phyloP scores from a whole-genome alignment of 129 eudicot species.

The Saussurea involucrata region DNA sequence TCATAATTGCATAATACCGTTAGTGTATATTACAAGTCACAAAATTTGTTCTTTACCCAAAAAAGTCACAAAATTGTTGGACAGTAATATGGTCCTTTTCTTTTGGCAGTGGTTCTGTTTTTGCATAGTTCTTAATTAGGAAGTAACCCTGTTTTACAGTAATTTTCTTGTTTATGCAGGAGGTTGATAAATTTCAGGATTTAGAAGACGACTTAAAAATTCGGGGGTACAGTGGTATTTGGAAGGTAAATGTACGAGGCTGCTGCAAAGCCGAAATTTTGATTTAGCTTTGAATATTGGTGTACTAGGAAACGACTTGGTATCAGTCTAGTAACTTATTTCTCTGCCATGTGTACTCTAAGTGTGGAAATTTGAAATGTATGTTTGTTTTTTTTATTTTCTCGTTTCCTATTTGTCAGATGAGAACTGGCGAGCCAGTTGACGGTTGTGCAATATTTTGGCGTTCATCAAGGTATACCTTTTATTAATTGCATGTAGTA shows the following conservation, averaged over 20 bases:
- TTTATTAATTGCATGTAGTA: conserved; percentile 4
- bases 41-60: neutral
- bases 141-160: conserved; percentile 4
- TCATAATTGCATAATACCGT: neutral
- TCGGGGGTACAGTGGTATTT: conserved; percentile 80
- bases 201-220: conserved; percentile 59
- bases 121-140: neutral
- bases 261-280: neutral
- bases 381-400: neutral
- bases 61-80: neutral
- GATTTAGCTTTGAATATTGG: neutral
- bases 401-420: conserved; percentile 35
- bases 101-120: neutral
- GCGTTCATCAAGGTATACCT: conserved; percentile 70
- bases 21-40: neutral
- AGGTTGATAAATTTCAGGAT: conserved; percentile 85
- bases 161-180: conserved; percentile 43
- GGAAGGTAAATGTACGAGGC: conserved; percentile 65
- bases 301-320: neutral
- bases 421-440: conserved; percentile 90
- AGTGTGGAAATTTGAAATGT: neutral
- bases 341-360: conserved; percentile 8
- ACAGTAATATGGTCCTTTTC: neutral
- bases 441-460: conserved; percentile 99
- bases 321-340: neutral